Evolutionary conservation across 257 asterid species (phyloP), one percentile per base, ranked within the genome.

Genomic region (Eustoma russellianum): DNA sequence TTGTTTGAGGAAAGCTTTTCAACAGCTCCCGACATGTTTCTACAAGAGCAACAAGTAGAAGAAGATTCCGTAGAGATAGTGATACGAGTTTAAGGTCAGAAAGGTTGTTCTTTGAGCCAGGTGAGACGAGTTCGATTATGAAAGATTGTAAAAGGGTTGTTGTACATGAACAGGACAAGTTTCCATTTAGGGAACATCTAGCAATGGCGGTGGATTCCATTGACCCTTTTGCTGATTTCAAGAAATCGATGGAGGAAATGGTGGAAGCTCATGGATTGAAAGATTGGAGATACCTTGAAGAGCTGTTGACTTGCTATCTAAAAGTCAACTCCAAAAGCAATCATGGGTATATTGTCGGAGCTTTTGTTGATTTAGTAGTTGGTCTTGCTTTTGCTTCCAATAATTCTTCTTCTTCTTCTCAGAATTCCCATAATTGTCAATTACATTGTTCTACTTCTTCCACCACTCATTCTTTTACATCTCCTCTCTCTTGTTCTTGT

Each of bases 231-330:
- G 53, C 41, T 1, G 94, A 88, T 55, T 88, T 84, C 65, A 57
- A 80, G 62, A 69, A 41, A 38, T 88, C 96, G 28, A 88, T 88
- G 93, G 86, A 67, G 75, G 96, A 84, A 38, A 88, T 88, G 96
- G 88, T 80, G 81, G 82, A 55, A 57, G 88, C 84, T 7, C 71
- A 75, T 35, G 74, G 59, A 3, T 45, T 68, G 41, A 53, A 60
- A 41, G 79, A 61, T 11, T 81, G 96, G 96, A 88, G 59, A 2
- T 62, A 41, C 15, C 53, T 84, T 64, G 88, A 88, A 72, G 81
- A 78, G 66, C 82, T 88, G 13, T 64, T 88, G 57, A 58, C 72
- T 2, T 76, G 82, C 15, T 88, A 78, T 33, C 61, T 88, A 18
- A 66, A 60, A n/a, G 81, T 76, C 19, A 88, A 88, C 46, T 63